Evolutionary conservation across 345 rosid species (phyloP).

Genomic region (Laguncularia racemosa): DNA sequence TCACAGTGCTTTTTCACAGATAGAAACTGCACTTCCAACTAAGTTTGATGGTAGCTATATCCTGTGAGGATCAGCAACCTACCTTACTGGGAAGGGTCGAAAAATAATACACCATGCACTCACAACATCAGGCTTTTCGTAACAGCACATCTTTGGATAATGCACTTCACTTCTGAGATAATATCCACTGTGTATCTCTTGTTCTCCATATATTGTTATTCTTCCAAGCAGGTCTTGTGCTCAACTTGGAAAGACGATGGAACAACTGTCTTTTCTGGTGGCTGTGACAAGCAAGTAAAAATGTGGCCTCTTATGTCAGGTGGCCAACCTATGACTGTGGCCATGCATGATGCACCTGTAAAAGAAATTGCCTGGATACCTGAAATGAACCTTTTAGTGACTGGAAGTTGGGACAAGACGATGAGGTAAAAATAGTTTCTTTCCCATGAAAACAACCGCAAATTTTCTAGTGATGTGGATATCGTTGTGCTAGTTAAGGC

Average conservation of each 20-base stretch:
- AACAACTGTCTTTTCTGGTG: slow-evolving; percentile 81
- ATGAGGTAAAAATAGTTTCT: slow-evolving; percentile 39
- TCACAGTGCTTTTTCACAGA: no score
- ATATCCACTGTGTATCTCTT: no score
- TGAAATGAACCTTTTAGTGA: slow-evolving; percentile 73
- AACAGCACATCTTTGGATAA: neutral
- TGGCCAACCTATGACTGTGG: slow-evolving; percentile 83
- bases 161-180: neutral
- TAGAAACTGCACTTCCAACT: no score
- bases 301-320: slow-evolving; percentile 94
- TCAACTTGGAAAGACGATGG: slow-evolving; percentile 99
- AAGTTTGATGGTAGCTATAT: no score
- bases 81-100: no score
- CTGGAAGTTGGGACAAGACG: slow-evolving; percentile 97
- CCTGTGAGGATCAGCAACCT: no score
- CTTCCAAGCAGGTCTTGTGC: slow-evolving; percentile 58
- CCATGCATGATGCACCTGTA: slow-evolving; percentile 90
- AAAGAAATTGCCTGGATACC: slow-evolving; percentile 88
- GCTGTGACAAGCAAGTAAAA: slow-evolving; percentile 98
- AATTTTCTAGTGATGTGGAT: no score
- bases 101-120: no score
- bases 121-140: no score
- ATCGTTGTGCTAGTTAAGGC: no score
- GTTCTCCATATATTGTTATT: neutral
- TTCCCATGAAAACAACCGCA: no score